A percentile compares a stretch with the other conserved stretches of the same genome.
Evolutionary conservation across 805 yeast genomes (phyloP).

Genomic region (Saturnispora zaruensis): DNA sequence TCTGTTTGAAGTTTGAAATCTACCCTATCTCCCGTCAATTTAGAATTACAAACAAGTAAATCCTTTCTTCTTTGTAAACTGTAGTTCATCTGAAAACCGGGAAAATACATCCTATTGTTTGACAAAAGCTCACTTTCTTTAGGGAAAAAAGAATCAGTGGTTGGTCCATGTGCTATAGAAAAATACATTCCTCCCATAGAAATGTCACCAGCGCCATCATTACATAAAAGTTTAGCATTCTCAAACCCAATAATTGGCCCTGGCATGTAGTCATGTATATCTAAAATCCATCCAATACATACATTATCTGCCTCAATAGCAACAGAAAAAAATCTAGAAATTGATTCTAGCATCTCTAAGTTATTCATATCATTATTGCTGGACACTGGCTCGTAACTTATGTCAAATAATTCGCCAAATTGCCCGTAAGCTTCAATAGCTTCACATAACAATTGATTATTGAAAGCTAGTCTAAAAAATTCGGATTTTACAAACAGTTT

Average conservation of each 20-base stretch:
- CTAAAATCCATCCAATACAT: conserved; percentile 75
- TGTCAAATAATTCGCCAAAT: conserved; percentile 1
- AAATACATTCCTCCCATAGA: conserved; percentile 61
- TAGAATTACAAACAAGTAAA: conserved; percentile 31
- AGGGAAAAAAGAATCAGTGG: conserved; percentile 39
- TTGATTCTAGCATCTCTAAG: conserved; percentile 13
- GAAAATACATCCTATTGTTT: conserved; percentile 58
- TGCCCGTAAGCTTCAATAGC: conserved; percentile 17
- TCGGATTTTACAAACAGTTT: conserved; percentile 51
- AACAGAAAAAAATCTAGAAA: conserved; percentile 38
- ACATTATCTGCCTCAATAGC: conserved; percentile 55
- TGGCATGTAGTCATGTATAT: conserved; percentile 31
- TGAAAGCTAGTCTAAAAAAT: conserved; percentile 48
- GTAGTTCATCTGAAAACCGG: conserved; percentile 55
- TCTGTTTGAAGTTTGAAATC: conserved; percentile 58
- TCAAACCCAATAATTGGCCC: conserved; percentile 80
- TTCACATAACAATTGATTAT: conserved; percentile 34
- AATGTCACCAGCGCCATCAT: conserved; percentile 54
- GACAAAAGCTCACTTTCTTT: conserved; percentile 36
- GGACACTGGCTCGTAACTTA: neutral
- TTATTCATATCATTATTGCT: conserved; percentile 1
- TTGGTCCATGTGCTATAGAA: conserved; percentile 59
- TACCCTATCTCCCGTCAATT: conserved; percentile 57
- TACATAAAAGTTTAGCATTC: conserved; percentile 56
- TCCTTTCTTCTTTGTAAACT: conserved; percentile 22